These are phyloP conservation scores for Lasiodiplodia theobromae DNA, from an alignment of 2,329 filamentous ascomycete genomes.

Conservation along the genomic window DNA sequence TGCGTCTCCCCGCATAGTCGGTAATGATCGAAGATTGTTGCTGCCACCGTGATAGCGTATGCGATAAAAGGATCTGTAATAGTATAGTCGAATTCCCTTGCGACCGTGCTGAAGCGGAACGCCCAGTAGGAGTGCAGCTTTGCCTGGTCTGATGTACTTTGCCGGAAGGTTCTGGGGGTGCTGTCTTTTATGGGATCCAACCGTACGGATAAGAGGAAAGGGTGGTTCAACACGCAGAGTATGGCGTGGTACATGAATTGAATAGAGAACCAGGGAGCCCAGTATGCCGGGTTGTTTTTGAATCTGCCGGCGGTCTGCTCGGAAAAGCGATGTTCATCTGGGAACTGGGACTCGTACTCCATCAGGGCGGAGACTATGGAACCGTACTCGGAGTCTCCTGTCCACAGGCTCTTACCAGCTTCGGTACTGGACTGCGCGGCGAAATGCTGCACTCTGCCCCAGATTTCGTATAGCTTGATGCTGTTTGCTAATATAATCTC, in stretches of 20 bases:
- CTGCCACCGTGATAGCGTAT: constrained; percentile 60
- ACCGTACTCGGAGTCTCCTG: constrained; percentile 13
- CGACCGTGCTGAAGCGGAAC: constrained; percentile 58
- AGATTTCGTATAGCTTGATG: constrained; percentile 20
- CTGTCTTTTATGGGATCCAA: constrained; percentile 61
- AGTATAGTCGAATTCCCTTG: constrained; percentile 54
- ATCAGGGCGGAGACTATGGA: constrained; percentile 47
- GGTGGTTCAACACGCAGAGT: constrained; percentile 62
- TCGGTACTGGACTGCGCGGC: neutral
- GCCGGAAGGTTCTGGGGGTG: constrained; percentile 49
- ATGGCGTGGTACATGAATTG: constrained; percentile 63
- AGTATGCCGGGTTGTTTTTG: constrained; percentile 57
- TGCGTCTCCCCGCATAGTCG: constrained; percentile 55
- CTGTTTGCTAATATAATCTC: constrained; percentile 9
- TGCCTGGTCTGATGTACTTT: constrained; percentile 61
- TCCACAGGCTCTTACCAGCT: constrained; percentile 19
- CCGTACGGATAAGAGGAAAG: constrained; percentile 59
- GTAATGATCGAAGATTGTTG: constrained; percentile 62
- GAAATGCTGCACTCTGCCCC: constrained; percentile 12
- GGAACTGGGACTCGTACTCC: constrained; percentile 61
- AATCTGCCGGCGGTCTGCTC: constrained; percentile 52
- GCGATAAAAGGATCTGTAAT: constrained; percentile 57
- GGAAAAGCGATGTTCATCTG: constrained; percentile 58
- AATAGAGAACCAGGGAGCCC: constrained; percentile 61
- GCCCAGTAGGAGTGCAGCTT: constrained; percentile 62